These are phyloP conservation scores for Nakataea oryzae DNA, from an alignment of 2,329 filamentous ascomycete species.

Conservation along the genomic window DNA sequence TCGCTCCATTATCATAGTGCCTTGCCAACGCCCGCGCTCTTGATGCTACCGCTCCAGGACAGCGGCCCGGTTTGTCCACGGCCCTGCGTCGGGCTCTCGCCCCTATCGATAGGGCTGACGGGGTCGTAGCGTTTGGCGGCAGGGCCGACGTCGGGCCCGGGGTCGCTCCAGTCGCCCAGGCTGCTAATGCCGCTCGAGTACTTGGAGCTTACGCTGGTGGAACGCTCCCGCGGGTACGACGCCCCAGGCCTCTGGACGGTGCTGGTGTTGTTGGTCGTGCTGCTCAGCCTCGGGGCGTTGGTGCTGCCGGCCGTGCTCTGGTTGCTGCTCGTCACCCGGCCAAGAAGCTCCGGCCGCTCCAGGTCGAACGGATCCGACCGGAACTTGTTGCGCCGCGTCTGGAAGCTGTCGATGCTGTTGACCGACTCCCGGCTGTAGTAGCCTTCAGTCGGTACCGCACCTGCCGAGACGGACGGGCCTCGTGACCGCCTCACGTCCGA, in stretches of 20 bases:
- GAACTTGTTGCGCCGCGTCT: constrained; percentile 37
- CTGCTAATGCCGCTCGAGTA: constrained; percentile 39
- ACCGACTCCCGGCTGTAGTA: constrained; percentile 30
- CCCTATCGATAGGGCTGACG: neutral
- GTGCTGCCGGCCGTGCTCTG: constrained; percentile 15
- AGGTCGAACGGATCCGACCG: constrained; percentile 56
- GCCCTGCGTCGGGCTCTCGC: constrained; percentile 10
- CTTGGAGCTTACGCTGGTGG: constrained; percentile 25
- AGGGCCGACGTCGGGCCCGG: constrained; percentile 42
- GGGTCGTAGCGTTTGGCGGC: constrained; percentile 15
- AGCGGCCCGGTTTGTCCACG: constrained; percentile 6
- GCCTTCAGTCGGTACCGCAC: constrained; percentile 16
- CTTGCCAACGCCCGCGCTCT: constrained; percentile 9
- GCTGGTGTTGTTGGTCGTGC: constrained; percentile 6
- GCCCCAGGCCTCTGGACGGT: constrained; percentile 16
- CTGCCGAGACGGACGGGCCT: constrained; percentile 27
- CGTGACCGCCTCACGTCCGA: constrained; percentile 37
- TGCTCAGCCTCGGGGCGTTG: constrained; percentile 7
- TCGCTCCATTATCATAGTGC: constrained; percentile 8
- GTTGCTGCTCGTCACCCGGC: constrained; percentile 15
- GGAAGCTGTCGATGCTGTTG: constrained; percentile 27
- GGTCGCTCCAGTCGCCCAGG: constrained; percentile 38
- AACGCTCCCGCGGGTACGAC: constrained; percentile 25
- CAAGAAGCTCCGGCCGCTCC: constrained; percentile 39
- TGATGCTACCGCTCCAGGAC: constrained; percentile 3